Conservation (phyloP, 2,329 filamentous ascomycete species). For the Scedosporium dehoogii region DNA sequence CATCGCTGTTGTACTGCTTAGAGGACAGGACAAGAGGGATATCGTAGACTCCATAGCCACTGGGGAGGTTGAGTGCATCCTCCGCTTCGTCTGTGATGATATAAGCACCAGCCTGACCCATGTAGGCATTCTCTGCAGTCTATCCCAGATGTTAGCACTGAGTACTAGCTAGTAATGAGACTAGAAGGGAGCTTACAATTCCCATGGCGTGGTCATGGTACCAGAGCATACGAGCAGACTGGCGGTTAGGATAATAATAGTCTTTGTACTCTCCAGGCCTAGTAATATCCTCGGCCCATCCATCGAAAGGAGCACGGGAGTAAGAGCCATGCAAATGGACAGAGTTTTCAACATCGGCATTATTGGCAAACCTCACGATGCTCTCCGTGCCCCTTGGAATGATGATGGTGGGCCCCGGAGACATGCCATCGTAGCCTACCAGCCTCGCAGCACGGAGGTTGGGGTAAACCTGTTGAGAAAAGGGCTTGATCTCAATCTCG, state of each 20-base stretch:
- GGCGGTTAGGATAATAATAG: constrained; percentile 50
- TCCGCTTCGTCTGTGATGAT: constrained; percentile 41
- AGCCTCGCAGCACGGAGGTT: constrained; percentile 20
- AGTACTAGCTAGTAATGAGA: neutral
- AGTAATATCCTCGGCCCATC: constrained; percentile 45
- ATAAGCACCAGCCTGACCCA: constrained; percentile 45
- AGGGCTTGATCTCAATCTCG: constrained; percentile 22
- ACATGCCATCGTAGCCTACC: constrained; percentile 43
- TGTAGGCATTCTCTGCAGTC: constrained; percentile 2
- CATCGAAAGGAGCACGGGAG: constrained; percentile 30
- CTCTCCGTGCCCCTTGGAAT: constrained; percentile 38
- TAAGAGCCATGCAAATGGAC: constrained; percentile 47
- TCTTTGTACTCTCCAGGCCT: constrained; percentile 45
- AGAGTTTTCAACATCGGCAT: constrained; percentile 29
- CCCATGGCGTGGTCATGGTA: constrained; percentile 40
- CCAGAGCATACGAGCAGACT: constrained; percentile 43
- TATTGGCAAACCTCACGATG: constrained; percentile 44
- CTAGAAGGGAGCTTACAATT: constrained; percentile 14
- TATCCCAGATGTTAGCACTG: neutral
- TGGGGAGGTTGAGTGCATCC: constrained; percentile 36
- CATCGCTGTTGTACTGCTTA: constrained; percentile 41
- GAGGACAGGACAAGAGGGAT: constrained; percentile 38
- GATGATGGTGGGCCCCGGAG: constrained; percentile 42
- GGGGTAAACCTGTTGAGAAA: constrained; percentile 25
- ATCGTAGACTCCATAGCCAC: constrained; percentile 39